Conservation (phyloP, 768 basidiomycete species). For the Saitozyma podzolica region DNA sequence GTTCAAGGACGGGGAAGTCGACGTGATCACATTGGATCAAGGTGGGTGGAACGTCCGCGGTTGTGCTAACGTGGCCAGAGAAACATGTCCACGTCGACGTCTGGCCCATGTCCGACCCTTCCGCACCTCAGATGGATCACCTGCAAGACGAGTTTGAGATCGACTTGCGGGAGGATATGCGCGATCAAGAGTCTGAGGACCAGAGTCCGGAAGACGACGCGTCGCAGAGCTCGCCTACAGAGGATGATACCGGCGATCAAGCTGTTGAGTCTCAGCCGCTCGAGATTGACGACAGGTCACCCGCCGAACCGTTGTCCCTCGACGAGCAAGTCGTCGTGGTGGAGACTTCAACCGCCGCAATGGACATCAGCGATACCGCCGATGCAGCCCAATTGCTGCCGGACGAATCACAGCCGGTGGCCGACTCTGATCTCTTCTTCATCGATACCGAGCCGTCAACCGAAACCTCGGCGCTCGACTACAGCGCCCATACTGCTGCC, state of each 20-base stretch:
- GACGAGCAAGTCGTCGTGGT: too few species aligned
- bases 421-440: constrained; percentile 22
- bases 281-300: constrained; percentile 5
- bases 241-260: not conserved
- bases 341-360: too few species aligned
- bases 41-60: constrained; percentile 19
- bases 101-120: constrained; percentile 29
- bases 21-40: constrained; percentile 27
- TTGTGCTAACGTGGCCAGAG: constrained; percentile 13
- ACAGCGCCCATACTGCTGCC: too few species aligned
- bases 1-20: constrained; percentile 48
- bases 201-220: not conserved
- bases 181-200: constrained; percentile 24
- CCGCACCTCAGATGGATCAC: constrained; percentile 32
- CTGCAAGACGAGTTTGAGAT: not conserved
- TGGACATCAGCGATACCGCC: too few species aligned
- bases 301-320: too few species aligned
- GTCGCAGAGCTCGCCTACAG: not conserved
- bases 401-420: too few species aligned
- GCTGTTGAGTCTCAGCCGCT: not conserved
- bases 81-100: constrained; percentile 26
- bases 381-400: too few species aligned
- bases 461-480: too few species aligned
- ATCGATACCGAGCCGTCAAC: constrained; percentile 30
- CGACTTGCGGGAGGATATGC: constrained; percentile 22